Evolutionary conservation across 2,329 filamentous ascomycete genomes (phyloP).

Genomic region (Colletotrichum orbiculare): DNA sequence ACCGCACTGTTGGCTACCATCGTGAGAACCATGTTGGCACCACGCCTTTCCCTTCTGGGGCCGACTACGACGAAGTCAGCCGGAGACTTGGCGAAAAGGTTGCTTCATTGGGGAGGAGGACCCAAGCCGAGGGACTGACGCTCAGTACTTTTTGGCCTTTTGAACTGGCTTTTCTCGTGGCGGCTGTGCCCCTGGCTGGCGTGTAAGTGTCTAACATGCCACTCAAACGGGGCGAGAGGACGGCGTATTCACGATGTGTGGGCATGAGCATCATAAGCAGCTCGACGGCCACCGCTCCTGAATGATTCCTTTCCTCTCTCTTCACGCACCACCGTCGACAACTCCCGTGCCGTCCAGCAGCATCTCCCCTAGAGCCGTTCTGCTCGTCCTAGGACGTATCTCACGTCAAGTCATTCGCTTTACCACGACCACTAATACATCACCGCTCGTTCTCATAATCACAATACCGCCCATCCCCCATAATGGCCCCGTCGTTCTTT

Average conservation of each 20-base stretch:
- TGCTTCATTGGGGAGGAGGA: background rate
- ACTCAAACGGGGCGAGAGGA: background rate
- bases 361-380: slow-evolving; percentile 40
- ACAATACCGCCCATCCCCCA: slow-evolving; percentile 38
- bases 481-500: slow-evolving; percentile 55
- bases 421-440: slow-evolving; percentile 29
- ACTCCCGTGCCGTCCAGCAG: slow-evolving; percentile 31
- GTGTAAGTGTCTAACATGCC: slow-evolving; percentile 9
- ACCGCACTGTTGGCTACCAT: background rate
- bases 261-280: slow-evolving; percentile 29
- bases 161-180: slow-evolving; percentile 2
- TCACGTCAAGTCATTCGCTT: slow-evolving; percentile 56
- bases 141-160: background rate
- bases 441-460: slow-evolving; percentile 43
- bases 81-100: background rate
- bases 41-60: slow-evolving; percentile 16
- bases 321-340: slow-evolving; percentile 25
- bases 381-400: slow-evolving; percentile 57
- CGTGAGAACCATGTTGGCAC: slow-evolving; percentile 10
- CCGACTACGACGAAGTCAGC: background rate
- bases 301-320: background rate
- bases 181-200: slow-evolving; percentile 4
- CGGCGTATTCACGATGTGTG: background rate
- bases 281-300: slow-evolving; percentile 6
- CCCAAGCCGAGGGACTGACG: background rate